Evolutionary conservation across 768 basidiomycete genomes (phyloP), one percentile per base, ranked within the genome.

Genomic region (Sporobolomyces phaffii): DNA sequence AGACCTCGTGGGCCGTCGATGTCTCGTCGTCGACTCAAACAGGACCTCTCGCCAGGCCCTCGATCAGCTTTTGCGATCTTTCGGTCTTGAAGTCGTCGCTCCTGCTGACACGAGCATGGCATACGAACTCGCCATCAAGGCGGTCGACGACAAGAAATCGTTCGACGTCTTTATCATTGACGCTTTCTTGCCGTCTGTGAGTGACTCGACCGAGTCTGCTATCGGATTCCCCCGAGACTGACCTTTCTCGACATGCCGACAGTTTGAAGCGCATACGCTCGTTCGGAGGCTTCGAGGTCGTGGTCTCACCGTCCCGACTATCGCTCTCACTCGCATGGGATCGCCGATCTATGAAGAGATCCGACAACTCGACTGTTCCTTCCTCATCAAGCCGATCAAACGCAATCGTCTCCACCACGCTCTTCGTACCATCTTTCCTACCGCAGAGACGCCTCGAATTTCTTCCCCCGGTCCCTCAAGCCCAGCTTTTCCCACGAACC

Each of bases 321-420:
- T 70, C 38, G 69, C 69, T 1, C 51, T 70, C 26, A 66, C 69
- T 2, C 54, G 69, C 24, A 70, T 70, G 69, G 69, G 69, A 14
- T 49, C 51, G 1, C 69, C 69, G 2, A 70, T 70, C 48, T 58
- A 65, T 58, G 69, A 70, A 17, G 69, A 63, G 51, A 49, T 65
- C 50, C 64, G 64, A 1, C 50, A 58, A 53, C 41, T 64, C 41
- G 68, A 64, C 51, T 69, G 62, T 54, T 54, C 44, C 18, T 65
- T 62, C 66, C 60, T 72, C 31, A 68, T 72, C 64, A 72, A 72
- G 58, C 70, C 70, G 5, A 65, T 72, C 60, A 68, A 68, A 56
- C 65, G 66, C 20, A 72, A 68, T 34, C 65, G 70, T 0, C 64
- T 72, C 2, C 63, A 68, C 31, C 65, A 72, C 60, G 60, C 70